Evolutionary conservation across 2,329 filamentous ascomycete genomes (phyloP).

Genomic region (Penicillium sp.): DNA sequence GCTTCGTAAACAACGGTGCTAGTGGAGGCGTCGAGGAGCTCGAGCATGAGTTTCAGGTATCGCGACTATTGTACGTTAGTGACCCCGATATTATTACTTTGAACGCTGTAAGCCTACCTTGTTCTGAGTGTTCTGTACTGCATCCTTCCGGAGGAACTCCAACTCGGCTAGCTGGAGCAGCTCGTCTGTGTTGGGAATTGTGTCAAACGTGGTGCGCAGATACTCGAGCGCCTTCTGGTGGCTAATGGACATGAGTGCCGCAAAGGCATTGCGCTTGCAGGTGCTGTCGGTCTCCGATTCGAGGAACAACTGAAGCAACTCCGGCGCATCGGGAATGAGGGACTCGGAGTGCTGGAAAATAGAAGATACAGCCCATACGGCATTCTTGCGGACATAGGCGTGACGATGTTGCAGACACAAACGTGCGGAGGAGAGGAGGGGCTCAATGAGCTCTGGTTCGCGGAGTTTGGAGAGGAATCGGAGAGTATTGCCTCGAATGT

Average conservation of each 20-base stretch:
- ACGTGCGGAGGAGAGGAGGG: slow-evolving; percentile 86
- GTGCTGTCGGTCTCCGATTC: slow-evolving; percentile 89
- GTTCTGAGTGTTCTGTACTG: slow-evolving; percentile 89
- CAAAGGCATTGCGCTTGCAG: slow-evolving; percentile 97
- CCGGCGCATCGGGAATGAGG: slow-evolving; percentile 91
- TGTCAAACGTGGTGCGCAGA: slow-evolving; percentile 84
- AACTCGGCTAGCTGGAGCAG: slow-evolving; percentile 89
- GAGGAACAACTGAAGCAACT: slow-evolving; percentile 86
- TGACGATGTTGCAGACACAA: slow-evolving; percentile 94
- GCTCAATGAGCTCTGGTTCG: slow-evolving; percentile 93
- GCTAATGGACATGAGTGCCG: slow-evolving; percentile 83
- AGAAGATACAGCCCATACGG: slow-evolving; percentile 89
- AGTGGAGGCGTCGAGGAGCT: slow-evolving; percentile 86
- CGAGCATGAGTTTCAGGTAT: slow-evolving; percentile 93
- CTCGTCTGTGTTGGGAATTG: slow-evolving; percentile 91
- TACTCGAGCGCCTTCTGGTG: slow-evolving; percentile 91
- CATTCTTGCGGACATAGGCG: slow-evolving; percentile 97
- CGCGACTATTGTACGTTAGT: slow-evolving; percentile 61
- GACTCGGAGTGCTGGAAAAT: slow-evolving; percentile 89
- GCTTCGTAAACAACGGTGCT: slow-evolving; percentile 98
- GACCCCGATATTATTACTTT: slow-evolving; percentile 2
- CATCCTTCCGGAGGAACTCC: slow-evolving; percentile 97
- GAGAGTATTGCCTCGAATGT: slow-evolving; percentile 95
- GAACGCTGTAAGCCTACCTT: slow-evolving; percentile 60
- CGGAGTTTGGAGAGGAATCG: slow-evolving; percentile 96